Percentiles rank a stretch among this genome's conserved stretches.
Conservation (phyloP, 306 rosid genomes). For the Sechiopsis laciniata region DNA sequence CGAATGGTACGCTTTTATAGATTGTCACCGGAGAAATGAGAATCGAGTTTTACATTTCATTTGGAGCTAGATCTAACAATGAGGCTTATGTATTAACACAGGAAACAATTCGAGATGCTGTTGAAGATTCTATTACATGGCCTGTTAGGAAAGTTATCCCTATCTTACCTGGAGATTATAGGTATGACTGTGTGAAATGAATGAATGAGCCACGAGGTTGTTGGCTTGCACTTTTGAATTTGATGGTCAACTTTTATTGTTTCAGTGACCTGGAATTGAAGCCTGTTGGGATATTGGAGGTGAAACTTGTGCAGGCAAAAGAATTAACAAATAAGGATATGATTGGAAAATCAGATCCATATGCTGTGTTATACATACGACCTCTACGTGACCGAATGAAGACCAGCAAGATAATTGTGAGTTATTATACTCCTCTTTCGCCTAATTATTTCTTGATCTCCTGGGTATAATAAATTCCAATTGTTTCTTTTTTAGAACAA, state of each 20-base stretch:
- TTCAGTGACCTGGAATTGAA: slow-evolving; percentile 87
- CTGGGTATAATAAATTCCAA: slow-evolving; percentile 23
- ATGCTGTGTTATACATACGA: slow-evolving; percentile 62
- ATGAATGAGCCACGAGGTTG: not conserved
- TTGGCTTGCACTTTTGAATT: slow-evolving; percentile 11
- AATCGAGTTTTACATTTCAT: not conserved
- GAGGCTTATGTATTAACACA: slow-evolving; percentile 33
- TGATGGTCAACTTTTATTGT: slow-evolving; percentile 28
- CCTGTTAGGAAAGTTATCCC: slow-evolving; percentile 87
- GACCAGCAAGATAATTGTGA: slow-evolving; percentile 85
- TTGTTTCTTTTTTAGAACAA: slow-evolving; percentile 53
- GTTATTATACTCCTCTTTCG: slow-evolving; percentile 16
- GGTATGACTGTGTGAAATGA: slow-evolving; percentile 37
- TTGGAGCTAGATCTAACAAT: slow-evolving; percentile 14
- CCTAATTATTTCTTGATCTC: slow-evolving; percentile 15
- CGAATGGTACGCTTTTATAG: not conserved
- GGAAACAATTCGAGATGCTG: slow-evolving; percentile 80
- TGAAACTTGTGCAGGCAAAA: slow-evolving; percentile 97
- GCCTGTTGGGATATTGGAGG: slow-evolving; percentile 85
- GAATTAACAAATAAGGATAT: slow-evolving; percentile 85
- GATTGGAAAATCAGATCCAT: slow-evolving; percentile 94
- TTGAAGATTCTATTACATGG: slow-evolving; percentile 95
- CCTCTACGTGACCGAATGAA: slow-evolving; percentile 78
- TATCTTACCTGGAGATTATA: slow-evolving; percentile 92
- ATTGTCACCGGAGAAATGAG: not conserved